Evolutionary conservation across 2,329 filamentous ascomycete species (phyloP).

Genomic region (Metarhizium guizhouense): DNA sequence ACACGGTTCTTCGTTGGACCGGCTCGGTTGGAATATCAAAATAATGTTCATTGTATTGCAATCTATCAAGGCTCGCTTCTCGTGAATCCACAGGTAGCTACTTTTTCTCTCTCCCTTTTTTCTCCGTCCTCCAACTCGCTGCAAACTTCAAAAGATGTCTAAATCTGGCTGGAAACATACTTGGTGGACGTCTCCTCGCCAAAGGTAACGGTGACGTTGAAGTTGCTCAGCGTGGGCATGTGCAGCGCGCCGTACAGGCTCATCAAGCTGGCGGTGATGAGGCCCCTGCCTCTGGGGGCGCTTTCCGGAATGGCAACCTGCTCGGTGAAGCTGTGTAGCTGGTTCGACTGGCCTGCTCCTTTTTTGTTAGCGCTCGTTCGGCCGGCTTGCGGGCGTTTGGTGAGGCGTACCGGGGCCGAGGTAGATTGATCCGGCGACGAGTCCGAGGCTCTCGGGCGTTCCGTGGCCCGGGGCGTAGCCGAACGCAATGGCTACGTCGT

Average conservation of each 20-base stretch:
- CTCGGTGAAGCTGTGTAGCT: conserved; percentile 15
- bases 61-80: too few relatives aligned
- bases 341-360: conserved; percentile 16
- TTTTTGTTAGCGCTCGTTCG: neutral
- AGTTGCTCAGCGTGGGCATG: conserved; percentile 12
- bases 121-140: too few relatives aligned
- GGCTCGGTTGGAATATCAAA: too few relatives aligned
- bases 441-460: conserved; percentile 20
- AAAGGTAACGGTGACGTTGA: conserved; percentile 17
- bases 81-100: too few relatives aligned
- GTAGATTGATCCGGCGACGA: conserved; percentile 20
- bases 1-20: too few relatives aligned
- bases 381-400: neutral
- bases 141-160: neutral
- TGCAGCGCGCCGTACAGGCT: conserved; percentile 18
- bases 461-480: conserved; percentile 22
- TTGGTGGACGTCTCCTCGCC: conserved; percentile 15
- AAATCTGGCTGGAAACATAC: conserved; percentile 10
- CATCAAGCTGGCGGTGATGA: conserved; percentile 18
- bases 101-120: too few relatives aligned
- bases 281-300: conserved; percentile 11
- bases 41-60: too few relatives aligned
- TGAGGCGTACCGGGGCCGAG: conserved; percentile 24
- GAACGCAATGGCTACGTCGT: conserved; percentile 35
- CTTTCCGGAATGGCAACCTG: conserved; percentile 16